A percentile compares a stretch with the other conserved stretches of the same genome.
Evolutionary conservation across 257 asterid species (phyloP).

Genomic region (Rehmannia glutinosa): DNA sequence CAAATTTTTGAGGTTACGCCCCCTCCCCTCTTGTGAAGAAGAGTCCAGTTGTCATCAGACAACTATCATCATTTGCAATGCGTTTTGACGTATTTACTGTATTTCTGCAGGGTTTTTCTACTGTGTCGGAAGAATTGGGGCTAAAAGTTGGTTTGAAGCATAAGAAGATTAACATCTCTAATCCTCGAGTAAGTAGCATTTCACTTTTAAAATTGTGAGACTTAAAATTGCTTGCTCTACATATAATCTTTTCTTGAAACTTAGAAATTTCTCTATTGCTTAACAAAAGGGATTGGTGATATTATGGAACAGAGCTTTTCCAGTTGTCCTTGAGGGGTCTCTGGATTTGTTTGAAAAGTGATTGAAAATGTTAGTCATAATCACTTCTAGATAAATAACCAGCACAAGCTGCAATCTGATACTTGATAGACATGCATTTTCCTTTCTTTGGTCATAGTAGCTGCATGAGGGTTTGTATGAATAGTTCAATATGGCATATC

Average conservation of each 20-base stretch:
- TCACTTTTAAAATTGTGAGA: background rate
- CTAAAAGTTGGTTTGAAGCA: slow-evolving; percentile 73
- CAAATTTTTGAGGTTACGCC: slow-evolving; percentile 68
- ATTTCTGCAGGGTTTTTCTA: slow-evolving; percentile 63
- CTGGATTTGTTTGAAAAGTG: background rate
- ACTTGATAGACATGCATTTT: background rate
- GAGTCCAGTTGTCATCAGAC: background rate
- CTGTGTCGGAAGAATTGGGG: slow-evolving; percentile 65
- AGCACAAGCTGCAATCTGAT: background rate
- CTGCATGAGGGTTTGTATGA: background rate
- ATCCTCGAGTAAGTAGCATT: slow-evolving; percentile 61
- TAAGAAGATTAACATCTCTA: slow-evolving; percentile 83
- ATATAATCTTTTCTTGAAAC: background rate
- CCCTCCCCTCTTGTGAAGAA: background rate
- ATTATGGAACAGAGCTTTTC: background rate
- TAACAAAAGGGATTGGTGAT: background rate
- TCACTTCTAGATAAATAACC: background rate
- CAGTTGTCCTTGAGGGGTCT: background rate
- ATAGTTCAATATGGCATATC: background rate
- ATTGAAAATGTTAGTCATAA: background rate
- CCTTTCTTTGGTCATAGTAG: background rate
- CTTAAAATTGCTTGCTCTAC: background rate
- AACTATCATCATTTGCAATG: background rate
- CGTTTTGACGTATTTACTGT: slow-evolving; percentile 14
- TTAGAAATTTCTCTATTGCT: background rate